Evolutionary conservation across 176 grass and related monocot genomes (phyloP).

Genomic region (Cenchrus americanus): DNA sequence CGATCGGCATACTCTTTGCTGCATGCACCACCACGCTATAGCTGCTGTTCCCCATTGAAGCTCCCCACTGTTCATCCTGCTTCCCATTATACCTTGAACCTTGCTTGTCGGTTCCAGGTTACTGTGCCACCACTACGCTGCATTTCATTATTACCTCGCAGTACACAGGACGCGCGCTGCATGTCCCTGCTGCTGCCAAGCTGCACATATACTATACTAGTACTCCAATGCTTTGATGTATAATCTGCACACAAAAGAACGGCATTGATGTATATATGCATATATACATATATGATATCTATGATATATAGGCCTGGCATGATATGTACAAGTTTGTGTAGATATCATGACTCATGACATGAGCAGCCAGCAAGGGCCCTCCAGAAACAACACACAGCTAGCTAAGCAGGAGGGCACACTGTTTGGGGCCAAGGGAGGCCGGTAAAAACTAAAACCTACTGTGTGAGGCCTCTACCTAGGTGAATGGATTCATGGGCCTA

Average conservation of each 20-base stretch:
- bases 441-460: slow-evolving; percentile 2
- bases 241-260: neutral
- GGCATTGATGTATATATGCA: too few species aligned
- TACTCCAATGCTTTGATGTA: neutral
- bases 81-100: slow-evolving; percentile 44
- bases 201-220: too few species aligned
- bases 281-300: neutral
- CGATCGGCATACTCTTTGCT: neutral
- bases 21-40: neutral
- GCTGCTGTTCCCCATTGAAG: slow-evolving; percentile 42
- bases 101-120: slow-evolving; percentile 25
- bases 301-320: neutral
- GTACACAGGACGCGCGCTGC: too few species aligned
- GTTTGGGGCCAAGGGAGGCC: neutral
- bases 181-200: too few species aligned
- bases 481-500: slow-evolving; percentile 13
- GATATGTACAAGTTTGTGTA: neutral
- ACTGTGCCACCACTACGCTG: slow-evolving; percentile 9
- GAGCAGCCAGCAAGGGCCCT: neutral
- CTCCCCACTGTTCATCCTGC: slow-evolving; percentile 41
- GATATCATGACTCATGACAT: neutral
- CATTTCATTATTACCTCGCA: slow-evolving; percentile 9
- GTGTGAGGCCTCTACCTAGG: neutral
- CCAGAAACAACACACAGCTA: neutral
- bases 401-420: neutral